Evolutionary conservation across 2,329 filamentous ascomycete species (phyloP).

Genomic region (Magnaporthiopsis rhizophila): DNA sequence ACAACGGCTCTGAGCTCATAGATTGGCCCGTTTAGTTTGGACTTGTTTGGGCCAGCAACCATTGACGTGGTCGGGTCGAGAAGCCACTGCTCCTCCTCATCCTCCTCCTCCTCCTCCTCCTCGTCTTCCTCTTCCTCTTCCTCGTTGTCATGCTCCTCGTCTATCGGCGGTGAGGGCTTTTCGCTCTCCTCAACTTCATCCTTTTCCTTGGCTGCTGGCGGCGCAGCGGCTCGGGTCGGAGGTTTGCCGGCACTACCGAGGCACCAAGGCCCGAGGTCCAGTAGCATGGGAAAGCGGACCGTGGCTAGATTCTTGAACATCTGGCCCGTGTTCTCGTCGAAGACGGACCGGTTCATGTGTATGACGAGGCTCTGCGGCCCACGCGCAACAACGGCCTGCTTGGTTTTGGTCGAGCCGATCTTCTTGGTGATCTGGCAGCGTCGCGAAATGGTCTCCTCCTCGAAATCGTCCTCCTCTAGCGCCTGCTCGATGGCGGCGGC

Average conservation of each 20-base stretch:
- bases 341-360: constrained; percentile 87
- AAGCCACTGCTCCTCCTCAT: constrained; percentile 56
- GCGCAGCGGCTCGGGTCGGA: neutral
- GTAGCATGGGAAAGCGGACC: constrained; percentile 64
- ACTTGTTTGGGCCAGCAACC: constrained; percentile 51
- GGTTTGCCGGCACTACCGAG: constrained; percentile 49
- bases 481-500: constrained; percentile 53
- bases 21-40: constrained; percentile 46
- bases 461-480: constrained; percentile 72
- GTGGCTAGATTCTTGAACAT: constrained; percentile 77
- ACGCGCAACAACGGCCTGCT: constrained; percentile 78
- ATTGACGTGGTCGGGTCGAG: constrained; percentile 64
- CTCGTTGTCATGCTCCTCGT: constrained; percentile 17
- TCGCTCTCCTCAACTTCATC: constrained; percentile 4
- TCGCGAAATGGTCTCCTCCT: constrained; percentile 55
- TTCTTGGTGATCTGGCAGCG: constrained; percentile 61
- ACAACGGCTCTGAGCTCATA: constrained; percentile 80
- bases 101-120: constrained; percentile 11
- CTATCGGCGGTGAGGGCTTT: constrained; percentile 13
- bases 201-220: constrained; percentile 1
- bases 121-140: constrained; percentile 16
- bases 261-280: constrained; percentile 82
- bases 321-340: constrained; percentile 72
- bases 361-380: constrained; percentile 73
- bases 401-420: constrained; percentile 74